phyloP scores from a whole-genome alignment of 164 flowering plant species.

The Stephania yunnanensis region DNA sequence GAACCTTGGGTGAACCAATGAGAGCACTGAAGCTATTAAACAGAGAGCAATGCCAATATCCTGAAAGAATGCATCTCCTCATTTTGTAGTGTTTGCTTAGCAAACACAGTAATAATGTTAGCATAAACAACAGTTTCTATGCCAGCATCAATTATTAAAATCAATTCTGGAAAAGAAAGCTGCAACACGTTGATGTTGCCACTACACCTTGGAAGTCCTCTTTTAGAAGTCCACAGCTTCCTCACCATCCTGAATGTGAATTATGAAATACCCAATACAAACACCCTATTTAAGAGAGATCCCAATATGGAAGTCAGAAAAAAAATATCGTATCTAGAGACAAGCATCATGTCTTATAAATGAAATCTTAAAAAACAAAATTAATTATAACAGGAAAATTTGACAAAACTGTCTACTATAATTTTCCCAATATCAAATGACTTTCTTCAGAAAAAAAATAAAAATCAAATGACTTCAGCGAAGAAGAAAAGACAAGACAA shows the following conservation, averaged over 20 bases:
- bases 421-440: background rate
- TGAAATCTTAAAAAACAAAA: conserved; percentile 15
- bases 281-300: conserved; percentile 49
- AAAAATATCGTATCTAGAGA: conserved; percentile 15
- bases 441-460: background rate
- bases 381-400: conserved; percentile 4
- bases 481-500: background rate
- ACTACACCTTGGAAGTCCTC: conserved; percentile 43
- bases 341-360: conserved; percentile 23
- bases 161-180: conserved; percentile 22
- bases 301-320: conserved; percentile 41
- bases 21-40: conserved; percentile 3
- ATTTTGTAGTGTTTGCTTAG: conserved; percentile 14
- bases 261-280: conserved; percentile 41
- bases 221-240: conserved; percentile 34
- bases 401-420: background rate
- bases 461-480: background rate
- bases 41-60: conserved; percentile 4
- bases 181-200: conserved; percentile 34
- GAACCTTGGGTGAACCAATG: background rate
- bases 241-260: conserved; percentile 45
- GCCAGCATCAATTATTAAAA: conserved; percentile 24
- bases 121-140: conserved; percentile 12
- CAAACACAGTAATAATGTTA: conserved; percentile 13
- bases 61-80: conserved; percentile 2